Conservation (phyloP, 2,329 filamentous ascomycete genomes). For the Alternaria viburni region DNA sequence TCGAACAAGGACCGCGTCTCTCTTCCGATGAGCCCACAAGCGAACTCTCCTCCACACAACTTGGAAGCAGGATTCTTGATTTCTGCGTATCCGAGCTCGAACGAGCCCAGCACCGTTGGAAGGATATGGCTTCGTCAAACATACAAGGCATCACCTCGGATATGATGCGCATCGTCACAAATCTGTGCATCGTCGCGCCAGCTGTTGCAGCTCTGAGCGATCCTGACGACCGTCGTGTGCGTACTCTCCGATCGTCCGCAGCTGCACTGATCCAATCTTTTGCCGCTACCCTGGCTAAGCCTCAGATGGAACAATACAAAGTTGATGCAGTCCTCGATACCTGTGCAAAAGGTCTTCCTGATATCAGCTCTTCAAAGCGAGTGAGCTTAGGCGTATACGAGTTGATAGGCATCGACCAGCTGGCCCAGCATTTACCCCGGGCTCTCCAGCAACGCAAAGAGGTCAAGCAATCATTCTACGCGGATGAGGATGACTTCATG, state of each 20-base stretch:
- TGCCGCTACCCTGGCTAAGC: slow-evolving; percentile 42
- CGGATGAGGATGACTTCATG: slow-evolving; percentile 62
- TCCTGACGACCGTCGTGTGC: slow-evolving; percentile 28
- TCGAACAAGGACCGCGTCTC: background rate
- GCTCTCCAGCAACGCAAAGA: slow-evolving; percentile 37
- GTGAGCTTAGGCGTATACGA: slow-evolving; percentile 28
- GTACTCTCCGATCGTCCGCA: slow-evolving; percentile 27
- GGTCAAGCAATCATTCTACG: slow-evolving; percentile 41
- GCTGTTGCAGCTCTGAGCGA: slow-evolving; percentile 36
- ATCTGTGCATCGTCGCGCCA: slow-evolving; percentile 54
- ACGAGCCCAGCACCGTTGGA: slow-evolving; percentile 53
- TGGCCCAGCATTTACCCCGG: slow-evolving; percentile 40
- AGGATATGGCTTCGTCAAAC: slow-evolving; percentile 49
- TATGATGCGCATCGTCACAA: slow-evolving; percentile 57
- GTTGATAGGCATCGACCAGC: slow-evolving; percentile 41
- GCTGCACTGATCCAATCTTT: slow-evolving; percentile 38
- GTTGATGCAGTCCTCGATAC: slow-evolving; percentile 52
- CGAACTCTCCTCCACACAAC: slow-evolving; percentile 29
- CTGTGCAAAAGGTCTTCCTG: slow-evolving; percentile 42
- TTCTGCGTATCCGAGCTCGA: slow-evolving; percentile 56
- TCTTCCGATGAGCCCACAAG: slow-evolving; percentile 12
- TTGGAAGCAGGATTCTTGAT: slow-evolving; percentile 50
- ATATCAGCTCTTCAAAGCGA: slow-evolving; percentile 22
- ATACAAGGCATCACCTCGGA: slow-evolving; percentile 57
- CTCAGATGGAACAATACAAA: slow-evolving; percentile 52